Evolutionary conservation across 176 grass and related monocot species (phyloP).

Genomic region (Echinochloa phyllopogon): DNA sequence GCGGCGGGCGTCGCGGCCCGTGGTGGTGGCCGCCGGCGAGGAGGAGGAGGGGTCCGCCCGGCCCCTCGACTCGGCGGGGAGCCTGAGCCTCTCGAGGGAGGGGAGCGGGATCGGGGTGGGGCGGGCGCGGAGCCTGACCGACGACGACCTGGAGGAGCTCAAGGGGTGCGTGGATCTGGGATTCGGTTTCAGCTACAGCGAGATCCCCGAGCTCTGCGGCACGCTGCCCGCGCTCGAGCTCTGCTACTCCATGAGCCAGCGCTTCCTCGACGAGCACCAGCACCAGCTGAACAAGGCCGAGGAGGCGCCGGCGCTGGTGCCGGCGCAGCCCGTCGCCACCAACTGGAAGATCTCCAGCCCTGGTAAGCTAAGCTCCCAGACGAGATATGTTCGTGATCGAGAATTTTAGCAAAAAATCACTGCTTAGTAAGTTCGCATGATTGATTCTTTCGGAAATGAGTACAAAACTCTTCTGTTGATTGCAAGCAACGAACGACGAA

Average conservation of each 20-base stretch:
- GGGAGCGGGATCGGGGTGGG: conserved; percentile 14
- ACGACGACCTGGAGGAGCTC: conserved; percentile 61
- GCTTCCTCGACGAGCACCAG: conserved; percentile 47
- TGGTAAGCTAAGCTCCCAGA: no score
- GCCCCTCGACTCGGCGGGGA: background rate
- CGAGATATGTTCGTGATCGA: background rate
- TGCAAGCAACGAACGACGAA: background rate
- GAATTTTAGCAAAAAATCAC: background rate
- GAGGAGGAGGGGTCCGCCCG: conserved; percentile 5
- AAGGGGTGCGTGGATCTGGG: conserved; percentile 68
- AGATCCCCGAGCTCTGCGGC: conserved; percentile 66
- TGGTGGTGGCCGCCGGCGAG: conserved; percentile 38
- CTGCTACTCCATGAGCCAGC: conserved; percentile 66
- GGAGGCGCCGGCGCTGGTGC: background rate
- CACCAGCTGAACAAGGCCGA: background rate
- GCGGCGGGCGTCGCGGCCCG: conserved; percentile 30
- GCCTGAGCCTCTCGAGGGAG: background rate
- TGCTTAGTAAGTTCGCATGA: background rate
- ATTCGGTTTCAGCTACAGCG: conserved; percentile 57
- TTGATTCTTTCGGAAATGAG: background rate
- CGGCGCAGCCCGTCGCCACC: conserved; percentile 23
- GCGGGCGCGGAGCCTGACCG: conserved; percentile 50
- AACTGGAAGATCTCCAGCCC: conserved; percentile 73
- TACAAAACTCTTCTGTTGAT: background rate
- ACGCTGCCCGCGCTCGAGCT: conserved; percentile 58